phyloP scores from a whole-genome alignment of 2,329 filamentous ascomycete genomes.

The Xylariales sp. region DNA sequence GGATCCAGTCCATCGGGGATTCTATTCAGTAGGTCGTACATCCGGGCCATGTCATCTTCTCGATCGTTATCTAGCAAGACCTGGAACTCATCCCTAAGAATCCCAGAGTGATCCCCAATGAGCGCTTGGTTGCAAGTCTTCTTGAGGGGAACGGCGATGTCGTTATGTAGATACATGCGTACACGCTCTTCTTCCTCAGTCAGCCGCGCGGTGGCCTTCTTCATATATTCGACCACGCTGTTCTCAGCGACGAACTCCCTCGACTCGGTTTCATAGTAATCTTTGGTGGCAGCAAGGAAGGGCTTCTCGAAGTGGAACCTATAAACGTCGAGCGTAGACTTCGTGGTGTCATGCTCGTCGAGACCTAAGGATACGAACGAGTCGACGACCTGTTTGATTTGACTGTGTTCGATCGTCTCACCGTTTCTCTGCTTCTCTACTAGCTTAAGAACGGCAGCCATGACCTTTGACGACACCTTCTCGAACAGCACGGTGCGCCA shows the following conservation, averaged over 20 bases:
- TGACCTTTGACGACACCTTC: slow-evolving; percentile 79
- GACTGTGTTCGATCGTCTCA: slow-evolving; percentile 93
- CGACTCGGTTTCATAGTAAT: slow-evolving; percentile 89
- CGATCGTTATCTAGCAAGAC: slow-evolving; percentile 88
- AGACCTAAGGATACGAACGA: slow-evolving; percentile 93
- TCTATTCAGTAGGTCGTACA: slow-evolving; percentile 87
- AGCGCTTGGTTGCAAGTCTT: slow-evolving; percentile 84
- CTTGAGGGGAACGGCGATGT: slow-evolving; percentile 81
- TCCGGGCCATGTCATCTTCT: slow-evolving; percentile 89
- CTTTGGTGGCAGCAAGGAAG: slow-evolving; percentile 77
- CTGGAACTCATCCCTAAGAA: slow-evolving; percentile 96
- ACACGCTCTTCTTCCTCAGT: slow-evolving; percentile 94
- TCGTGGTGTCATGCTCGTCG: slow-evolving; percentile 87
- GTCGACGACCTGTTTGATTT: slow-evolving; percentile 96
- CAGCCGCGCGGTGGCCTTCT: slow-evolving; percentile 88
- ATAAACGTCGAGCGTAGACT: slow-evolving; percentile 94
- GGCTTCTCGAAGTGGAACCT: slow-evolving; percentile 87
- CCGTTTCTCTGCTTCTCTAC: slow-evolving; percentile 97
- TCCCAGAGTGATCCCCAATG: slow-evolving; percentile 78
- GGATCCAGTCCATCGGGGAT: slow-evolving; percentile 92
- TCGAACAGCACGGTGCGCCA: slow-evolving; percentile 92
- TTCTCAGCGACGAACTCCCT: slow-evolving; percentile 94
- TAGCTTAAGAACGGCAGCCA: slow-evolving; percentile 89
- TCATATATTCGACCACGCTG: slow-evolving; percentile 98
- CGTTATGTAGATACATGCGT: slow-evolving; percentile 81